These are phyloP conservation scores for Schizonepeta tenuifolia DNA, from an alignment of 257 asterid genomes.

Conservation along the genomic window DNA sequence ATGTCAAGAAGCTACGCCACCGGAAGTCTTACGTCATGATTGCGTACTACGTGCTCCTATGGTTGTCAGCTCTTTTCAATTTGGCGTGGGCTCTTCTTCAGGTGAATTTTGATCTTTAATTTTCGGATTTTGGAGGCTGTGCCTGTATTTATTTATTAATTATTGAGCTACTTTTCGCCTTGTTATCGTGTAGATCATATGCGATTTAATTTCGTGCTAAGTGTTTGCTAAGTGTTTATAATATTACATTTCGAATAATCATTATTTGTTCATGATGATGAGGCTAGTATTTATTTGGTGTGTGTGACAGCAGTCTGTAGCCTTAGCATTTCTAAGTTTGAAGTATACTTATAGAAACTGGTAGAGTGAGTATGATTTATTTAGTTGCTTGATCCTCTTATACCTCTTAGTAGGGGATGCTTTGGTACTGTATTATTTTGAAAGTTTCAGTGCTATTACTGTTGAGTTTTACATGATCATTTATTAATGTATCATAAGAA, in stretches of 20 bases:
- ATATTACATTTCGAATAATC: background rate
- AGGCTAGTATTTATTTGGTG: background rate
- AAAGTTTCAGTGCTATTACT: background rate
- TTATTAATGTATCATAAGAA: background rate
- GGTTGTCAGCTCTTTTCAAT: slow-evolving; percentile 77
- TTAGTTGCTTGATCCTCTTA: background rate
- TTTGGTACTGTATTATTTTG: background rate
- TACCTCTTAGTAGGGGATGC: background rate
- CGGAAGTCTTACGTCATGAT: slow-evolving; percentile 79
- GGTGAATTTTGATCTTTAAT: slow-evolving; percentile 43
- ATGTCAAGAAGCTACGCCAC: slow-evolving; percentile 73
- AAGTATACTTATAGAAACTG: background rate
- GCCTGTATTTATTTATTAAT: background rate
- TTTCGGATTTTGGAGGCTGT: slow-evolving; percentile 11
- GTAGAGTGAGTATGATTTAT: background rate
- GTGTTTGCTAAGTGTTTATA: background rate
- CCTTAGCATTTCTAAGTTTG: background rate
- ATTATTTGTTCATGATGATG: background rate
- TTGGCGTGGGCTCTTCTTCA: slow-evolving; percentile 85
- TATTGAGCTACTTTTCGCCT: slow-evolving; percentile 23
- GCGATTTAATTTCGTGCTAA: slow-evolving; percentile 3
- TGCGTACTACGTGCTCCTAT: slow-evolving; percentile 78
- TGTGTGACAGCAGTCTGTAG: background rate
- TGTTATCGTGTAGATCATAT: background rate
- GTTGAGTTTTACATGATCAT: background rate